Conservation (phyloP, 2,329 filamentous ascomycete genomes). For the Chrysoporthe austroafricana region DNA sequence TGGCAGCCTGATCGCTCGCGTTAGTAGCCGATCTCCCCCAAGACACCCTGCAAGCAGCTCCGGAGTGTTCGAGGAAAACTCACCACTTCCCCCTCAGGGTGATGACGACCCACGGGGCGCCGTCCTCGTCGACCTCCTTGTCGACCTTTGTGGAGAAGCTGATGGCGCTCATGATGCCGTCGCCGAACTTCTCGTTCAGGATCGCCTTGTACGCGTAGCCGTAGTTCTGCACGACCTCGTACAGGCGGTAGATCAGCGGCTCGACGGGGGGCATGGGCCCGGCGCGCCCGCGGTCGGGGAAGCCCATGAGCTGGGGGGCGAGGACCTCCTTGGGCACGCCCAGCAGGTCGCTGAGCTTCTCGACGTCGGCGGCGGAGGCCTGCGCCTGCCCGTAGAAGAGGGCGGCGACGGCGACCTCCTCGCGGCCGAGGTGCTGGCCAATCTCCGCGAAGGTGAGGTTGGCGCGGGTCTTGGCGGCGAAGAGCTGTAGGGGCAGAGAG, state of each 20-base stretch:
- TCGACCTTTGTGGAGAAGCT: conserved; percentile 89
- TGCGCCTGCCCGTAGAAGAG: conserved; percentile 80
- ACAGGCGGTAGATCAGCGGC: conserved; percentile 86
- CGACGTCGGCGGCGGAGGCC: conserved; percentile 55
- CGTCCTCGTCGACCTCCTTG: conserved; percentile 87
- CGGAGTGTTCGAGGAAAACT: conserved; percentile 35
- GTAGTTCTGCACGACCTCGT: conserved; percentile 96
- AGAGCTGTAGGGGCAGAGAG: conserved; percentile 55
- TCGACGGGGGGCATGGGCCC: conserved; percentile 85
- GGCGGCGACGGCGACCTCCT: conserved; percentile 83
- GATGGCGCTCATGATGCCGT: conserved; percentile 97
- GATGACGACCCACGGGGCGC: conserved; percentile 82
- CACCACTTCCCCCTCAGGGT: conserved; percentile 84
- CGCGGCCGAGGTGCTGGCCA: conserved; percentile 71
- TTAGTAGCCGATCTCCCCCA: conserved; percentile 13
- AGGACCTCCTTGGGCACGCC: conserved; percentile 57
- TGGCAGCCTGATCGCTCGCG: conserved; percentile 37
- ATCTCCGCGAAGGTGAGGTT: conserved; percentile 80
- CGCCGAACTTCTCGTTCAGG: conserved; percentile 91
- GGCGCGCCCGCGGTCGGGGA: conserved; percentile 78
- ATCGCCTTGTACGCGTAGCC: conserved; percentile 95
- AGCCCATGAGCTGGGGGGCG: conserved; percentile 67
- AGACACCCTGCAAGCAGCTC: background rate
- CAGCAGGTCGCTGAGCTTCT: conserved; percentile 62
- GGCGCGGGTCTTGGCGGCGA: conserved; percentile 77